Percentiles rank a stretch among this genome's conserved stretches.
Conservation (phyloP, 495 filamentous ascomycete species). For the Gamarada debralockiae region DNA sequence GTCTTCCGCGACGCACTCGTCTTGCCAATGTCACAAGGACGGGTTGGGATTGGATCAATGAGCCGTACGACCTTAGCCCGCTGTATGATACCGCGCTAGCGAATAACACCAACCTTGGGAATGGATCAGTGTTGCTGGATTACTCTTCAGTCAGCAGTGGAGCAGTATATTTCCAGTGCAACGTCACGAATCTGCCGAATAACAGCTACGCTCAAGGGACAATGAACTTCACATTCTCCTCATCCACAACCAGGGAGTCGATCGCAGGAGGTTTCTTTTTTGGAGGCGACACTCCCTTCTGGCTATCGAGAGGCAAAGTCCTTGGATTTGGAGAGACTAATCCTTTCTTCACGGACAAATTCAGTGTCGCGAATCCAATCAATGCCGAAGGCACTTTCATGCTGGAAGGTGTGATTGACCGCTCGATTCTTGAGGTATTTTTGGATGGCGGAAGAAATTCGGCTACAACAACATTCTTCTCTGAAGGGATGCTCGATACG, state of each 20-base stretch:
- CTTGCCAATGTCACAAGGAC: conserved; percentile 38
- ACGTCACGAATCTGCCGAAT: too few species aligned
- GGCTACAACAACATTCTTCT: conserved; percentile 43
- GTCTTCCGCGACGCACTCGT: conserved; percentile 39
- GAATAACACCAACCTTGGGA: too few species aligned
- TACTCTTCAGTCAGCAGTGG: too few species aligned
- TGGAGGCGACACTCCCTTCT: conserved; percentile 42
- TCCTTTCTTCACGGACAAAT: conserved; percentile 47
- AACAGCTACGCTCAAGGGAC: conserved; percentile 32
- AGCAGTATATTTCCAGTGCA: too few species aligned
- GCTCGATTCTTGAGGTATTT: conserved; percentile 49
- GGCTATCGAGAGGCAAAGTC: conserved; percentile 36
- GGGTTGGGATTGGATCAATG: conserved; percentile 40
- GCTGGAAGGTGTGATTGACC: conserved; percentile 42
- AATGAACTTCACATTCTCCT: conserved; percentile 47
- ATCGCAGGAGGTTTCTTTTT: conserved; percentile 43
- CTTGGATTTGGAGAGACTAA: conserved; percentile 36
- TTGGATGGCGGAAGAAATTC: conserved; percentile 38
- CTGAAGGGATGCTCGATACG: conserved; percentile 36
- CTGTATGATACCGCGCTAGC: too few species aligned
- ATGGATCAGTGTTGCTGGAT: too few species aligned
- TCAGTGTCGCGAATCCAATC: conserved; percentile 34
- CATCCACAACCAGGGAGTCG: conserved; percentile 40
- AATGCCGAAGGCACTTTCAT: conserved; percentile 27
- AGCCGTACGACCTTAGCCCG: too few species aligned